phyloP scores from a whole-genome alignment of 108 stramenopile species.

The Chaetoceros muelleri region DNA sequence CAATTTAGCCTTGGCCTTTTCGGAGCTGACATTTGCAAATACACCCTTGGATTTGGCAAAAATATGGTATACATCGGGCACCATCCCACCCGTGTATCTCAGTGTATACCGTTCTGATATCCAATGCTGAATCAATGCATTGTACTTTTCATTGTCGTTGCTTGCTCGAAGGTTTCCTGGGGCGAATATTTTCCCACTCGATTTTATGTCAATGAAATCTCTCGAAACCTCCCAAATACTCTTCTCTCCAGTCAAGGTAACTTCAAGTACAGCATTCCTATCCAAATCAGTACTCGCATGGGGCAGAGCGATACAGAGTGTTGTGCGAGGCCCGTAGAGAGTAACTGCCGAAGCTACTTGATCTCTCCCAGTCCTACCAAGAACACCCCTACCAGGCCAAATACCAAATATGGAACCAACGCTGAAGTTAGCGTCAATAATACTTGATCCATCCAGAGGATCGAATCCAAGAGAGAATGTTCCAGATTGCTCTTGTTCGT shows the following conservation, averaged over 20 bases:
- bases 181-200: conserved; percentile 66
- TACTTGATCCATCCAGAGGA: conserved; percentile 78
- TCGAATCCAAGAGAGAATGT: conserved; percentile 72
- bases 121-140: conserved; percentile 61
- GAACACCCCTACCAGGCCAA: conserved; percentile 56
- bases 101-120: conserved; percentile 71
- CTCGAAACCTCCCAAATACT: conserved; percentile 42
- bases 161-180: conserved; percentile 85
- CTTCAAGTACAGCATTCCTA: conserved; percentile 40
- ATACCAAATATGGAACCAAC: conserved; percentile 83
- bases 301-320: conserved; percentile 57
- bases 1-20: conserved; percentile 70
- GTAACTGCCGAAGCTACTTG: conserved; percentile 68
- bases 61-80: conserved; percentile 70
- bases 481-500: conserved; percentile 13
- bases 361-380: conserved; percentile 59
- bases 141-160: conserved; percentile 59
- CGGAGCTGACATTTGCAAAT: conserved; percentile 66
- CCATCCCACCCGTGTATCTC: conserved; percentile 63
- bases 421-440: conserved; percentile 79
- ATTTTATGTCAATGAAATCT: conserved; percentile 22
- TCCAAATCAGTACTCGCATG: conserved; percentile 35
- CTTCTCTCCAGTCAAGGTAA: conserved; percentile 40
- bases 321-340: conserved; percentile 71
- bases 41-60: conserved; percentile 60